Conservation (phyloP, 176 grass and related monocot species). For the Avena insularis region DNA sequence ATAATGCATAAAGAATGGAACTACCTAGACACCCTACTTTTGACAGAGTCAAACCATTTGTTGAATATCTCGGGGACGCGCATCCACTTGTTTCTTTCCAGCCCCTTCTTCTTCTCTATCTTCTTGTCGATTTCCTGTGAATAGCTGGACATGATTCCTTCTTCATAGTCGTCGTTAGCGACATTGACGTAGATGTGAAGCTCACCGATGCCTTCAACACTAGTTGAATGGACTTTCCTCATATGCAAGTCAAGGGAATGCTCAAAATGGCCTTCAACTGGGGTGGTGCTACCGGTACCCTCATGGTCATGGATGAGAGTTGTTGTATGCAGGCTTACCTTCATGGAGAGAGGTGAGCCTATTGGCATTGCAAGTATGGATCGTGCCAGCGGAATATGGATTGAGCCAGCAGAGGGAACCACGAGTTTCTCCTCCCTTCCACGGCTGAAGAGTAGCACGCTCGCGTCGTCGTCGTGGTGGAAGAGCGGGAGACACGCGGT, state of each 20-base stretch:
- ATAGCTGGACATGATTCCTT: neutral
- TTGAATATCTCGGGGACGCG: neutral
- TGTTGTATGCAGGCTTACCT: neutral
- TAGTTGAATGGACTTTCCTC: neutral
- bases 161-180: neutral
- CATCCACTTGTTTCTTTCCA: neutral
- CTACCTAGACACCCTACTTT: neutral
- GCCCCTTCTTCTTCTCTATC: neutral
- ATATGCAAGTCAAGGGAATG: neutral
- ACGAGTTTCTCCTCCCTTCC: neutral
- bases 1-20: neutral
- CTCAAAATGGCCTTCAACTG: neutral
- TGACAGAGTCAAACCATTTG: neutral
- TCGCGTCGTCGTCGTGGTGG: neutral
- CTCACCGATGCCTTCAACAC: neutral
- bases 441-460: neutral
- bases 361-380: neutral
- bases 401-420: neutral
- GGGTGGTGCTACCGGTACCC: neutral
- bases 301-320: neutral
- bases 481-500: neutral
- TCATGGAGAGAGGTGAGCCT: neutral
- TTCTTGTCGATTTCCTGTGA: neutral
- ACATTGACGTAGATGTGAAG: neutral
- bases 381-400: neutral